phyloP scores from a whole-genome alignment of 2,329 filamentous ascomycete genomes.

The Paecilomyces variotii region DNA sequence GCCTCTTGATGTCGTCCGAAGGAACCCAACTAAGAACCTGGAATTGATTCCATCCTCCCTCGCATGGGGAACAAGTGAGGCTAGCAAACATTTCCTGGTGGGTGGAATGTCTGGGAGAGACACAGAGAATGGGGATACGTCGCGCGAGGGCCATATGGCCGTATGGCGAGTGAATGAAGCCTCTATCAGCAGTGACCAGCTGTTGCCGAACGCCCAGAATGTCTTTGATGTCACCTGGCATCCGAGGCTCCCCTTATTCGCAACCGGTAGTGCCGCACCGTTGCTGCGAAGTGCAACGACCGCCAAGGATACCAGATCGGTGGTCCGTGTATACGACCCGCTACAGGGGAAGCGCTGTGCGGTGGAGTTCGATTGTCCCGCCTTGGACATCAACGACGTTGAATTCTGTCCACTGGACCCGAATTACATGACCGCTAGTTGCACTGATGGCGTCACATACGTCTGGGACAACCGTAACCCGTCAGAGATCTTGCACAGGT shows the following conservation, averaged over 20 bases:
- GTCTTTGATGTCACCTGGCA: constrained; percentile 55
- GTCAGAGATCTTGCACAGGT: constrained; percentile 38
- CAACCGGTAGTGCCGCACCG: constrained; percentile 42
- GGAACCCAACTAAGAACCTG: constrained; percentile 20
- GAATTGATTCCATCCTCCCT: constrained; percentile 39
- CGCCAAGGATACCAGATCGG: constrained; percentile 36
- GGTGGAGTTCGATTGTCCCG: constrained; percentile 48
- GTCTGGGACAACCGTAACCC: constrained; percentile 51
- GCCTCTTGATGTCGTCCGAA: constrained; percentile 17
- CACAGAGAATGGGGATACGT: constrained; percentile 21
- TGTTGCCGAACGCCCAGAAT: constrained; percentile 43
- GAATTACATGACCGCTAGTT: constrained; percentile 49
- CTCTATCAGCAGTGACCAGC: constrained; percentile 22
- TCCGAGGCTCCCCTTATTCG: constrained; percentile 42
- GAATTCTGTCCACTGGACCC: constrained; percentile 40
- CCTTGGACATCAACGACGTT: constrained; percentile 55
- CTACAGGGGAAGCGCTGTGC: constrained; percentile 24
- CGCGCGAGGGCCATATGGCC: constrained; percentile 44
- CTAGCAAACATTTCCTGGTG: constrained; percentile 39
- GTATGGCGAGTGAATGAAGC: constrained; percentile 45
- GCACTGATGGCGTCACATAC: constrained; percentile 52
- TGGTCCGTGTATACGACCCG: constrained; percentile 47
- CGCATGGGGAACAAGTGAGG: constrained; percentile 37
- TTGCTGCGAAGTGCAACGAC: constrained; percentile 13
- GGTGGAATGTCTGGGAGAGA: constrained; percentile 46